Base-by-base conservation (phyloP, 352 stramenopile species). In the Pythium pectinolyticum region DNA sequence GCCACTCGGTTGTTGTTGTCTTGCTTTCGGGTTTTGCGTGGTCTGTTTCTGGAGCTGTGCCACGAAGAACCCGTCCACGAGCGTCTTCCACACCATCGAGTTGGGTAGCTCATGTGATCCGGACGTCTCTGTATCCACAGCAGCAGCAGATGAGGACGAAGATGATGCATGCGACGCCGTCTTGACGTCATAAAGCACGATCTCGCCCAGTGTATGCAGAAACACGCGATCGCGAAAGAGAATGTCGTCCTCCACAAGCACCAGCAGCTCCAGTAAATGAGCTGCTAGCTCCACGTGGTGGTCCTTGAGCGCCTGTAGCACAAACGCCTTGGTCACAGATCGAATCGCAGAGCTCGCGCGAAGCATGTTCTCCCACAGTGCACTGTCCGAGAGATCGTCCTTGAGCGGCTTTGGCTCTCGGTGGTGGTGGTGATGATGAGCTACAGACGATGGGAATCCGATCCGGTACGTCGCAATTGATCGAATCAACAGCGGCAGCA, bases 341-440 rank as follows among this genome's bases (percentile, higher is more conserved):
- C 84, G 82, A 69, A 89, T 91, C 28, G 82, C 77, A 7, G 82
- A 87, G 57, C 82, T 93, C 30, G 84, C 76, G 10, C 77, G 77
- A 19, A 93, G 63, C 31, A 93, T 78, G 17, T 84, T 86, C 22
- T 90, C 73, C 84, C 82, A 93, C n/a, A 93, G 55, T 47, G 67
- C 65, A 1, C 28, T 20, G 24, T 76, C 74, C 8, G 82, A 51
- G 8, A 88, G 45, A 46, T 88, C 77, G 54, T 88, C 72, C 20
- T 72, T 82, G 62, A 62, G 45, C 37, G 72, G 67, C 49, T 76
- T 77, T 7, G 69, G 54, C 22, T 88, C 75, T 5, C 63, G n/a
- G n/a, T n/a, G n/a, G n/a, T n/a, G n/a, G n/a, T n/a, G n/a, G n/a
- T n/a, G n/a, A n/a, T n/a, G 69, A 41, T 80, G 57, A n/a, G 28